Conservation (phyloP, 805 yeast genomes). For the Pichia ethanolica region DNA sequence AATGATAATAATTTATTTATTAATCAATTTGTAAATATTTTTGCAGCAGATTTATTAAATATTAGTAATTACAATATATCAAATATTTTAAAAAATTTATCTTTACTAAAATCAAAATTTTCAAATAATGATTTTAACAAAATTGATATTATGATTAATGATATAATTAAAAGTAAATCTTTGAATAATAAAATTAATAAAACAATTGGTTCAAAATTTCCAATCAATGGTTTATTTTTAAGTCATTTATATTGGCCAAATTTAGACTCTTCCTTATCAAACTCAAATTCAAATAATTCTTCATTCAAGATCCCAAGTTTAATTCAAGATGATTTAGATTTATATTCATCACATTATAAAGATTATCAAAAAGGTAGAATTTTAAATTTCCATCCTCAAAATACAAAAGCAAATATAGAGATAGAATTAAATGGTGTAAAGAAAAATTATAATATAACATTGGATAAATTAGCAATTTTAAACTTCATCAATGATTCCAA, state of each 20-base stretch:
- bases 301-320: conserved; percentile 40
- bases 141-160: conserved; percentile 79
- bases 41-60: conserved; percentile 49
- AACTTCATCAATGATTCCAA: conserved; percentile 20
- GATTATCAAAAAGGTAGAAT: conserved; percentile 48
- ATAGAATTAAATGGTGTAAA: conserved; percentile 43
- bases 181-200: conserved; percentile 28
- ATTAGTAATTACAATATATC: conserved; percentile 33
- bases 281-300: conserved; percentile 6
- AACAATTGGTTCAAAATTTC: conserved; percentile 20
- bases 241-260: conserved; percentile 82
- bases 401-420: conserved; percentile 57
- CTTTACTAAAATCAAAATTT: conserved; percentile 39
- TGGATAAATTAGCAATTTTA: conserved; percentile 61
- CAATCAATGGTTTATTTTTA: conserved; percentile 52
- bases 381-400: conserved; percentile 46
- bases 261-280: conserved; percentile 26
- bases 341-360: conserved; percentile 36
- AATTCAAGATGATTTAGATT: conserved; percentile 35
- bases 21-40: conserved; percentile 52
- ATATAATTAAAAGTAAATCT: conserved; percentile 49
- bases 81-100: conserved; percentile 37
- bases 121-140: conserved; percentile 61
- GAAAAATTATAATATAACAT: conserved; percentile 43
- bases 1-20: conserved; percentile 63